Evolutionary conservation across 1,284 basidiomycete species (phyloP), one percentile per base, ranked within the genome.

Genomic region (Ceratobasidium papillatum): DNA sequence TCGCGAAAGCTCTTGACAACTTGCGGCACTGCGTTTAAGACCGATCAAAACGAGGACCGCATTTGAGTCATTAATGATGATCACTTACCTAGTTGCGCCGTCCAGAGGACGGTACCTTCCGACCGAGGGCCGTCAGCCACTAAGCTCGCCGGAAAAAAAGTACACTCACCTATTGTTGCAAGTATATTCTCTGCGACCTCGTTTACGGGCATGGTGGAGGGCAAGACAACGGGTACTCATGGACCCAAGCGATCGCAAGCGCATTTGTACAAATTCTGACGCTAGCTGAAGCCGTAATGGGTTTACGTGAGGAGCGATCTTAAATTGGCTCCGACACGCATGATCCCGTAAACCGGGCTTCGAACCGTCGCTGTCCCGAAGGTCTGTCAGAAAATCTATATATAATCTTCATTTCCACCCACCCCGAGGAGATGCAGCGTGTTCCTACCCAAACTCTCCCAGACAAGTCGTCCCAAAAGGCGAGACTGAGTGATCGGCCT

Each of bases 1-100:
- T 86, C 84, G n/a, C 89, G 86, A 82, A 88, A 90, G 78, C 87
- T 91, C 81, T 94, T 94, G 86, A 88, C 88, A 25, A 90, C 63
- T 34, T 74, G 59, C 9, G 63, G 74, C 38, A 58, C 56, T 63
- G 43, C 27, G 19, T 22, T 47, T 7, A 27, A 38, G 17, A 51
- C 41, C 25, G 49, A 54, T 63, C 59, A 47, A 41, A 49, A 54
- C 19, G 65, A 25, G n/a, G 36, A 22, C 41, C 22, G 12, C 32
- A 25, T 41, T 27, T 56, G 25, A 58, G 30, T 59, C 41, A 58
- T n/a, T 30, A n/a, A 36, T 27, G 49, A 51, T 69, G 34, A 71
- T 61, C 32, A 73, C 81, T 75, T 71, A 85, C 86, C 79, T 94
- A 94, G 84, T 80, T 93, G 90, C 2, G 86, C 83, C 0, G 87